phyloP scores from a whole-genome alignment of 176 grass and related monocot genomes.

The Oropetium thomaeum region DNA sequence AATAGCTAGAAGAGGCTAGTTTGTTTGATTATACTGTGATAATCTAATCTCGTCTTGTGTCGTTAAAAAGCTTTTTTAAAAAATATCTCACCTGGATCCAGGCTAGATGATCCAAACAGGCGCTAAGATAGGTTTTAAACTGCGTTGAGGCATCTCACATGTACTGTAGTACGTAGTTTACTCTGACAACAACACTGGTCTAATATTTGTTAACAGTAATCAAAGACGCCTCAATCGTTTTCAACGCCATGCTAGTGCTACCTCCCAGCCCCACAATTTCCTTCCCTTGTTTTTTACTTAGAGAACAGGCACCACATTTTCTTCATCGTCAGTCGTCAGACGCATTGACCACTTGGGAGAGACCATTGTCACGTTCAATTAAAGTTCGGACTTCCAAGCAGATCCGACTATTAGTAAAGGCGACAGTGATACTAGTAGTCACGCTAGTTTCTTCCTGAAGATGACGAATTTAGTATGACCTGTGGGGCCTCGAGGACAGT shows the following conservation, averaged over 20 bases:
- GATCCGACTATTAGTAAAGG: background rate
- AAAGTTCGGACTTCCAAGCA: background rate
- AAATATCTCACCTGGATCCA: background rate
- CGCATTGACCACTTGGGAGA: background rate
- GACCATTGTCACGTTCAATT: background rate
- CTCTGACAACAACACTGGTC: background rate
- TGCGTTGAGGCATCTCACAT: too few species aligned
- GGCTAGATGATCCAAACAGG: background rate
- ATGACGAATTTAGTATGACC: background rate
- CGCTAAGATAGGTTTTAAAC: background rate
- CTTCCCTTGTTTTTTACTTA: too few species aligned
- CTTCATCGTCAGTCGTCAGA: background rate
- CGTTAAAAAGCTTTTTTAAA: too few species aligned
- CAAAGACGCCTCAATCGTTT: background rate
- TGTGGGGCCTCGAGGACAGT: background rate
- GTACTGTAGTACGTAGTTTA: too few species aligned
- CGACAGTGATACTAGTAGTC: background rate
- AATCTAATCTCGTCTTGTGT: too few species aligned
- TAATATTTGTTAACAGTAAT: background rate
- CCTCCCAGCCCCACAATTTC: background rate
- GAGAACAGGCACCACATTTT: background rate
- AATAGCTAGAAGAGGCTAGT: too few species aligned
- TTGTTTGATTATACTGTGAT: too few species aligned
- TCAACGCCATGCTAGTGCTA: background rate
- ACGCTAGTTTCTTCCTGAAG: background rate